A percentile compares a stretch with the other conserved stretches of the same genome.
Conservation (phyloP, 225 moss, liverwort and hornwort species). For the Pseudisothecium myosuroides region DNA sequence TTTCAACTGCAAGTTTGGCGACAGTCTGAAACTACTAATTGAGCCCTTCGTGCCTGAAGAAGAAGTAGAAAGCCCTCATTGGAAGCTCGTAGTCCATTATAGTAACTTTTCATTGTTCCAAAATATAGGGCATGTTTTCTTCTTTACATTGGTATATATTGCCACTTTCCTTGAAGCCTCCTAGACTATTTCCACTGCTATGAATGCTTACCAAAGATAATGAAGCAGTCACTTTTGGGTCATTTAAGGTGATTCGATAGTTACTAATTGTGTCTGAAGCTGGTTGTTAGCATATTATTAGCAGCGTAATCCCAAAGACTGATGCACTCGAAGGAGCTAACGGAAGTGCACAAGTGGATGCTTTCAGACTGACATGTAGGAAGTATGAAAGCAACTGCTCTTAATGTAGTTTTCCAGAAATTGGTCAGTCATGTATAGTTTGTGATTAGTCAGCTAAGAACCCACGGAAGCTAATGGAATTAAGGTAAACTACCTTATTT, state of each 20-base stretch:
- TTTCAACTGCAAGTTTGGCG: not conserved
- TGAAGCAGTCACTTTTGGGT: not conserved
- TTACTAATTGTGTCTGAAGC: not conserved
- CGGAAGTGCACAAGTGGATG: not conserved
- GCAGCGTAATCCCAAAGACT: not conserved
- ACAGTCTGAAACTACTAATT: not conserved
- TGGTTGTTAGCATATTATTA: not conserved
- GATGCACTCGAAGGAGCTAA: not conserved
- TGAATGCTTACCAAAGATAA: not conserved
- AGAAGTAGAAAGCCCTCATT: not conserved
- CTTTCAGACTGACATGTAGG: not conserved
- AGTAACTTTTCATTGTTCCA: not conserved
- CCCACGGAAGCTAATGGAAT: not conserved
- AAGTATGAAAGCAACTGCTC: not conserved
- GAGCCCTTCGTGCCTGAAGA: not conserved
- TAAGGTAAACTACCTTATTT: no score
- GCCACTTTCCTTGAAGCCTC: not conserved
- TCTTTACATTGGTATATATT: not conserved
- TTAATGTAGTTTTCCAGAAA: not conserved
- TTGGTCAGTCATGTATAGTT: not conserved
- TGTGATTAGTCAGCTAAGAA: not conserved
- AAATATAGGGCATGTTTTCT: not conserved
- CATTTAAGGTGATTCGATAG: not conserved
- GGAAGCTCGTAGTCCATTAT: no score
- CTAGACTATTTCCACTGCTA: not conserved